Base-by-base conservation (phyloP, 2,329 filamentous ascomycete species). In the Periconia digitata region DNA sequence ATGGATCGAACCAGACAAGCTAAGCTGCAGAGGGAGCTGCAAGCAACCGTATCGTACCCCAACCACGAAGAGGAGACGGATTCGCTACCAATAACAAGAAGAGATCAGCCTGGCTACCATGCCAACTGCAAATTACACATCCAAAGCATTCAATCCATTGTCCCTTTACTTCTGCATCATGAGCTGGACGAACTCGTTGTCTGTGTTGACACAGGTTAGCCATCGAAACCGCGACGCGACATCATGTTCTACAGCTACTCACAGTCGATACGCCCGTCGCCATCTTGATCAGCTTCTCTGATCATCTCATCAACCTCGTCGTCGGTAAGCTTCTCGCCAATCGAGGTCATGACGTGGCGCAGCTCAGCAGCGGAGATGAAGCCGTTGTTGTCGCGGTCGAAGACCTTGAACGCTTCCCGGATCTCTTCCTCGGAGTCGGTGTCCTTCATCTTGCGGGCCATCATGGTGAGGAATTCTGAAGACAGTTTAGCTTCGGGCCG, bases 221-320 rank as follows among this genome's bases (percentile, higher is more conserved):
- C 1, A 21, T 36, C 32, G 3, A 20, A 18, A 27, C 29, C 45
- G 15, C 20, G 12, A n/a, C n/a, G n/a, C n/a, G n/a, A n/a, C n/a
- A n/a, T 34, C 2, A 13, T 16, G 17, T 15, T n/a, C 20, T 5
- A 24, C 16, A 34, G 15, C 39, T 17, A 15, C 77, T 67, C 67
- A 84, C 82, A 86, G 69, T 85, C 83, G 67, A 86, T 85, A 54
- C 77, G 76, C 49, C 83, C 83, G 62, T 85, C 81, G 35, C 81
- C 81, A 64, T 86, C 80, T 74, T 82, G 79, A 62, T 86, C 83
- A 55, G 83, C 82, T 72, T 85, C 80, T 62, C 79, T 72, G 64
- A 86, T 81, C 82, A 85, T 85, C 73, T 84, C 81, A 53, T 85
- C 81, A 50, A 85, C 79, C 73, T 86, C 81, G 37, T 80, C 80